Percentiles rank a stretch among this genome's conserved stretches.
These are phyloP conservation scores for Chaetomium fimeti DNA, from an alignment of 495 filamentous ascomycete genomes.

Conservation along the genomic window DNA sequence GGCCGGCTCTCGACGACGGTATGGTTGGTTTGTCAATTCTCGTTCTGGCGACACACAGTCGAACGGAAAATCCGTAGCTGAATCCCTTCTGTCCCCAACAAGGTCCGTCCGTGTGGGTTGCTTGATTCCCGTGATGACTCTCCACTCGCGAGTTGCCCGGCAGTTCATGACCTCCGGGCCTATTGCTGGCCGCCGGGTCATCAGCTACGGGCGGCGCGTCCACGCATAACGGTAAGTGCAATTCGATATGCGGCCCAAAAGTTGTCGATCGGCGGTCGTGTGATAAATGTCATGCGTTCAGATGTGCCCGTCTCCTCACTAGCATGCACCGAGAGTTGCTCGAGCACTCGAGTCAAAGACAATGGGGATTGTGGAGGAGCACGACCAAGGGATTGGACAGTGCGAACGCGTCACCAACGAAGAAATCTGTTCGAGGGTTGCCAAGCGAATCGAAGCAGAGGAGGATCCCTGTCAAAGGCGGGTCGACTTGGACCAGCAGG, in stretches of 20 bases:
- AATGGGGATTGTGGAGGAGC: neutral
- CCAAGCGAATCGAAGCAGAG: conserved; percentile 1
- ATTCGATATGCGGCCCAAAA: neutral
- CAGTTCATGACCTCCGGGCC: neutral
- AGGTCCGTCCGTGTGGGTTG: neutral
- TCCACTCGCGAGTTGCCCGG: neutral
- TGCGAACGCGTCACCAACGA: conserved; percentile 5
- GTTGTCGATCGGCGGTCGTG: neutral
- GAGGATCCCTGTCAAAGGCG: neutral
- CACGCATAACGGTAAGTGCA: neutral
- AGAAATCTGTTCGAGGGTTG: neutral
- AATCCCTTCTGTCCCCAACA: neutral
- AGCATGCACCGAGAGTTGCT: no score
- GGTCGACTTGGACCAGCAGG: neutral
- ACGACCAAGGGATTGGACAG: conserved; percentile 8
- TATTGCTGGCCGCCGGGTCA: conserved; percentile 1
- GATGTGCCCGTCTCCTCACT: neutral
- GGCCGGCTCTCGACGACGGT: neutral
- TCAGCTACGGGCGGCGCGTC: neutral
- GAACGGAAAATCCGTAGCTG: neutral
- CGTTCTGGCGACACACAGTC: neutral
- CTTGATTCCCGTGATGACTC: conserved; percentile 1
- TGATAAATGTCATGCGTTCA: conserved; percentile 7
- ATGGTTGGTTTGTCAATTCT: neutral
- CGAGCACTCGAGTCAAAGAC: neutral